A percentile compares a stretch with the other conserved stretches of the same genome.
Conservation (phyloP, 306 rosid genomes). For the Begonia masoniana region DNA sequence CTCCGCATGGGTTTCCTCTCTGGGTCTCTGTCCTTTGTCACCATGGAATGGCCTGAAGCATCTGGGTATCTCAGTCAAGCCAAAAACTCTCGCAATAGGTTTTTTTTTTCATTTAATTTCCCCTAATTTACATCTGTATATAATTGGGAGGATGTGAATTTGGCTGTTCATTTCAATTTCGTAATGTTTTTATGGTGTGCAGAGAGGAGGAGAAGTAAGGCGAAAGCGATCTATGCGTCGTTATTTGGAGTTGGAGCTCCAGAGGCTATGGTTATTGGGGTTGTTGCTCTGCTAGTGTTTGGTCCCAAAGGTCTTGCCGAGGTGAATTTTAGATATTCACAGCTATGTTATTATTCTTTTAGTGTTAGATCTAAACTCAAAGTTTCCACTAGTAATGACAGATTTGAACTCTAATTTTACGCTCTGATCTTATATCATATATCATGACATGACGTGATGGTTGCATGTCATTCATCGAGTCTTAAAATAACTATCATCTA, state of each 20-base stretch:
- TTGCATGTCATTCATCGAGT: no score
- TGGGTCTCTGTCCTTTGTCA: slow-evolving; percentile 37
- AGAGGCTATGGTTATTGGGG: slow-evolving; percentile 96
- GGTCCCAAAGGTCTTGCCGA: slow-evolving; percentile 99
- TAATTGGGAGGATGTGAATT: no score
- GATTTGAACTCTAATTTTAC: no score
- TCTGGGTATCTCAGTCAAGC: slow-evolving; percentile 39
- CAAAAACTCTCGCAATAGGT: slow-evolving; percentile 33
- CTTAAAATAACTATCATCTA: no score
- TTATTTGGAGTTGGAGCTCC: slow-evolving; percentile 99
- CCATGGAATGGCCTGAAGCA: slow-evolving; percentile 89
- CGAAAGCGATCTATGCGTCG: slow-evolving; percentile 72
- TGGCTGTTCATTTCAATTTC: neutral
- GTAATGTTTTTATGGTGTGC: slow-evolving; percentile 8
- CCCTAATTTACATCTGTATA: no score
- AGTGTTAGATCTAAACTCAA: no score
- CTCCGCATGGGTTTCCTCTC: slow-evolving; percentile 26
- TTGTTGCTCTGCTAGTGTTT: slow-evolving; percentile 93
- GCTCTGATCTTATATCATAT: no score
- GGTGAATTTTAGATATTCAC: slow-evolving; percentile 34
- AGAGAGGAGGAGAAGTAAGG: slow-evolving; percentile 54
- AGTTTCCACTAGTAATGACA: no score
- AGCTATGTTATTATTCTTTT: neutral
- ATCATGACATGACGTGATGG: no score
- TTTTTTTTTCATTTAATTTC: slow-evolving; percentile 1